phyloP scores from a whole-genome alignment of 1,284 basidiomycete genomes.

The Earliella scabrosa region DNA sequence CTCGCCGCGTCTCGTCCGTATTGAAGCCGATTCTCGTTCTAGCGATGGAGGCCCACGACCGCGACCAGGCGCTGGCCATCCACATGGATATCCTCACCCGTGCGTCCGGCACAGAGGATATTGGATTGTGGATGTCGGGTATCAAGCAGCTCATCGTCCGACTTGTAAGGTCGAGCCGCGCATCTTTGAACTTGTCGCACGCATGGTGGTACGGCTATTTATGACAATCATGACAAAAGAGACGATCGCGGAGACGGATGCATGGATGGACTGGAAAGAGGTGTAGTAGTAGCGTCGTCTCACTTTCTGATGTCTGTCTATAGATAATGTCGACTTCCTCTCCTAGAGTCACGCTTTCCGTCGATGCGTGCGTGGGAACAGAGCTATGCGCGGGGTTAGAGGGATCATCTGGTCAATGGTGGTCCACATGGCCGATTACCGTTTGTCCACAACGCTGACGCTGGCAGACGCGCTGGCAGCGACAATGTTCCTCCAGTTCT shows the following conservation, averaged over 20 bases:
- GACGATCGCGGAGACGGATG: conserved; percentile 11
- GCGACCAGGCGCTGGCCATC: conserved; percentile 71
- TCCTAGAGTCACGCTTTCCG: neutral
- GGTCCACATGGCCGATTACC: too few relatives aligned
- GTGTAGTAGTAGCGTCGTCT: conserved; percentile 19
- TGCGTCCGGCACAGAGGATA: conserved; percentile 79
- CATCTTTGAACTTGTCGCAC: neutral
- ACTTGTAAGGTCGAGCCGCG: conserved; percentile 32
- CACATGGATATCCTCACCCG: conserved; percentile 82
- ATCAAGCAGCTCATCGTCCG: conserved; percentile 82
- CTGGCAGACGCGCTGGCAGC: too few relatives aligned
- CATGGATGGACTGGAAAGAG: conserved; percentile 11
- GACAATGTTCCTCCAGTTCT: neutral
- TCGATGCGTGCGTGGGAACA: neutral
- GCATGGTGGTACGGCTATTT: conserved; percentile 9
- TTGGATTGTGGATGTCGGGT: conserved; percentile 87
- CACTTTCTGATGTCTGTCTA: conserved; percentile 17
- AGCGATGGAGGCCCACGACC: conserved; percentile 80
- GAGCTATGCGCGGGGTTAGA: neutral
- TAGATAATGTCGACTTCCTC: conserved; percentile 16
- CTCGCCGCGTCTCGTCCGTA: neutral
- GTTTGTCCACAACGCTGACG: too few relatives aligned
- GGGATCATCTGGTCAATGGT: neutral
- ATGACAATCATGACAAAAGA: conserved; percentile 23
- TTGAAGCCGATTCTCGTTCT: conserved; percentile 8